Percentiles rank a stretch among this genome's conserved stretches.
Evolutionary conservation across 2,329 filamentous ascomycete species (phyloP).

Genomic region (Fusarium sp.): DNA sequence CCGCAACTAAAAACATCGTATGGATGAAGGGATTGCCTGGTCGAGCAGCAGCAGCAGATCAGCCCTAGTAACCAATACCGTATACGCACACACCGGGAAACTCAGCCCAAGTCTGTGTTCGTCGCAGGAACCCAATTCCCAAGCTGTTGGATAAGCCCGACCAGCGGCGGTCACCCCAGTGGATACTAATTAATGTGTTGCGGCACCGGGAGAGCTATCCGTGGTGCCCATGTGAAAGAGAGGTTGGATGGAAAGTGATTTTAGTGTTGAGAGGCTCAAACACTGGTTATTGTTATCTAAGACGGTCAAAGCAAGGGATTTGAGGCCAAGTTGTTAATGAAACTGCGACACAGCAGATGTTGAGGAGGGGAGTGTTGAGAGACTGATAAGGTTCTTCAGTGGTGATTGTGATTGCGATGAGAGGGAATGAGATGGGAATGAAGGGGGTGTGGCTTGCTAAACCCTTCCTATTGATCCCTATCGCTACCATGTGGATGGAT

Average conservation of each 20-base stretch:
- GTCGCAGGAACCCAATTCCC: conserved; percentile 35
- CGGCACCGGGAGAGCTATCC: conserved; percentile 9
- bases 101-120: conserved; percentile 29
- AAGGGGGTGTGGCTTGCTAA: conserved; percentile 23
- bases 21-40: conserved; percentile 20
- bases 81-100: conserved; percentile 2
- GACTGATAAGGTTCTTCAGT: conserved; percentile 9
- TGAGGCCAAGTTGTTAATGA: neutral
- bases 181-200: conserved; percentile 24
- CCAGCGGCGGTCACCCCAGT: conserved; percentile 22
- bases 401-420: neutral
- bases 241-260: conserved; percentile 31
- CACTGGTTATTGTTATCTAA: conserved; percentile 10
- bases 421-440: conserved; percentile 4
- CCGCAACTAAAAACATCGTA: conserved; percentile 25
- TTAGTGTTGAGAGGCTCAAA: neutral
- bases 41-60: neutral
- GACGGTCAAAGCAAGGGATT: conserved; percentile 4
- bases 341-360: neutral
- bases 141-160: conserved; percentile 28
- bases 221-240: conserved; percentile 25
- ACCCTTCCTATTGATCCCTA: conserved; percentile 23
- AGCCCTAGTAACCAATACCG: conserved; percentile 11
- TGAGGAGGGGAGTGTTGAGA: conserved; percentile 29
- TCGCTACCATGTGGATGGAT: conserved; percentile 12